Evolutionary conservation across 345 rosid species (phyloP).

Genomic region (Pugionium dolabratum): DNA sequence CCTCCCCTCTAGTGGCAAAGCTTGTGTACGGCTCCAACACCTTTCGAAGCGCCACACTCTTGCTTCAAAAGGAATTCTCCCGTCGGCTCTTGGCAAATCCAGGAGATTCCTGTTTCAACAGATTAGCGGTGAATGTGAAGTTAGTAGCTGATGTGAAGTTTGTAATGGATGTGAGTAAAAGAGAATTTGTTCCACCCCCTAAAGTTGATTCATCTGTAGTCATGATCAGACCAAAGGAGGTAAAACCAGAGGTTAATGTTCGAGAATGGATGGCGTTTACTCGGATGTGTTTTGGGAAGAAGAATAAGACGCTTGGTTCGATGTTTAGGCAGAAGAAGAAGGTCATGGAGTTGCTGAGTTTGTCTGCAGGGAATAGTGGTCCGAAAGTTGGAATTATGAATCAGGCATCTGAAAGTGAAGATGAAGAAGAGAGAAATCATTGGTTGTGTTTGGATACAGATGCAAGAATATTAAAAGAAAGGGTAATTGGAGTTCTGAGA

Average conservation of each 20-base stretch:
- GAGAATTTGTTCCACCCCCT: slow-evolving; percentile 85
- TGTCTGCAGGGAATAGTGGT: slow-evolving; percentile 24
- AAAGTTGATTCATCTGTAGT: slow-evolving; percentile 90
- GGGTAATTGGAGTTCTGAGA: slow-evolving; percentile 49
- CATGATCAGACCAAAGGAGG: slow-evolving; percentile 64
- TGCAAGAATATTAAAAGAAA: slow-evolving; percentile 56
- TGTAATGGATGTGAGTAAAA: slow-evolving; percentile 87
- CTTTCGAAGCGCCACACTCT: slow-evolving; percentile 75
- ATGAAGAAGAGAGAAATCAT: slow-evolving; percentile 28
- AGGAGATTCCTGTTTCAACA: slow-evolving; percentile 80
- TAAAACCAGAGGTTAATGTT: slow-evolving; percentile 58
- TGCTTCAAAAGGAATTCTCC: slow-evolving; percentile 92
- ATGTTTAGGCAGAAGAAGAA: slow-evolving; percentile 92
- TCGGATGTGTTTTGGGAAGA: slow-evolving; percentile 71
- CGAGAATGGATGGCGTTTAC: slow-evolving; percentile 84
- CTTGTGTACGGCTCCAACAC: slow-evolving; percentile 62
- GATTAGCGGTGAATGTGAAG: slow-evolving; percentile 86
- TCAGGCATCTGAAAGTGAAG: slow-evolving; percentile 14
- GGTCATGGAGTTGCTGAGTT: slow-evolving; percentile 55
- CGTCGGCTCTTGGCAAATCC: slow-evolving; percentile 75
- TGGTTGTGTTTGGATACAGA: slow-evolving; percentile 42
- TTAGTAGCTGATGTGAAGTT: slow-evolving; percentile 75
- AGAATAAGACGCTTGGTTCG: slow-evolving; percentile 87
- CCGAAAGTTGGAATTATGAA: slow-evolving; percentile 31
- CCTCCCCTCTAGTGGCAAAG: slow-evolving; percentile 78